phyloP scores from a whole-genome alignment of 768 basidiomycete genomes.

The Mycena alexandri region DNA sequence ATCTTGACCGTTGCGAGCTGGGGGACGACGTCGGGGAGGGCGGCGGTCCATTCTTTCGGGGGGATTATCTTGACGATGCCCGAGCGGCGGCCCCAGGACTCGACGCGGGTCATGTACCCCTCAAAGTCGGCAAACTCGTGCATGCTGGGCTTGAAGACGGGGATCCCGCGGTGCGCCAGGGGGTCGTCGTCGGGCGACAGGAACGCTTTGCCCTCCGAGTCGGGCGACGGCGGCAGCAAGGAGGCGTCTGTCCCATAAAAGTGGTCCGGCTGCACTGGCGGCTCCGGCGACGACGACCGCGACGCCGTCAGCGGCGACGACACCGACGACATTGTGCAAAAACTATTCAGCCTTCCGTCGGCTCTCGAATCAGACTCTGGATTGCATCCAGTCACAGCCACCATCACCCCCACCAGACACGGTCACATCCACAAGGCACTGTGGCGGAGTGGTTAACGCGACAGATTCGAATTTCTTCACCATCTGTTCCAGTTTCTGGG shows the following conservation, averaged over 20 bases:
- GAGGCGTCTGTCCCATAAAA: constrained; percentile 75
- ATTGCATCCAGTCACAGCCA: too few species aligned
- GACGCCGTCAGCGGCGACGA: constrained; percentile 58
- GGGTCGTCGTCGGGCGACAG: constrained; percentile 86
- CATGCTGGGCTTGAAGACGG: constrained; percentile 95
- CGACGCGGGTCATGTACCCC: constrained; percentile 86
- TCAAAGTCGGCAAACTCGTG: constrained; percentile 95
- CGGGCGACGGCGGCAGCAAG: constrained; percentile 69
- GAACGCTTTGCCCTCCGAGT: constrained; percentile 73
- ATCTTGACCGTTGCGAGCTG: constrained; percentile 84
- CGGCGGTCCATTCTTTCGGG: constrained; percentile 88
- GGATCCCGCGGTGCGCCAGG: constrained; percentile 88
- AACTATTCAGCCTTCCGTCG: too few species aligned
- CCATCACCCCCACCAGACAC: too few species aligned
- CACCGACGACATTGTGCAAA: constrained; percentile 35
- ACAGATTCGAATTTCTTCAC: constrained; percentile 26
- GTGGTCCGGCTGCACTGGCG: constrained; percentile 80
- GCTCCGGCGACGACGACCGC: constrained; percentile 67
- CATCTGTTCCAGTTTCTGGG: constrained; percentile 28
- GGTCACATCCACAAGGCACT: too few species aligned
- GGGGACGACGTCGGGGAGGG: constrained; percentile 78
- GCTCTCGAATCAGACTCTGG: too few species aligned
- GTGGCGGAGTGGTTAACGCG: constrained; percentile 28
- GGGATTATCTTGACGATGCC: constrained; percentile 98
- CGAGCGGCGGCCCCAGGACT: constrained; percentile 90